These are phyloP conservation scores for Kodamaea kaohsiungensis DNA, from an alignment of 805 yeast genomes.

Conservation along the genomic window DNA sequence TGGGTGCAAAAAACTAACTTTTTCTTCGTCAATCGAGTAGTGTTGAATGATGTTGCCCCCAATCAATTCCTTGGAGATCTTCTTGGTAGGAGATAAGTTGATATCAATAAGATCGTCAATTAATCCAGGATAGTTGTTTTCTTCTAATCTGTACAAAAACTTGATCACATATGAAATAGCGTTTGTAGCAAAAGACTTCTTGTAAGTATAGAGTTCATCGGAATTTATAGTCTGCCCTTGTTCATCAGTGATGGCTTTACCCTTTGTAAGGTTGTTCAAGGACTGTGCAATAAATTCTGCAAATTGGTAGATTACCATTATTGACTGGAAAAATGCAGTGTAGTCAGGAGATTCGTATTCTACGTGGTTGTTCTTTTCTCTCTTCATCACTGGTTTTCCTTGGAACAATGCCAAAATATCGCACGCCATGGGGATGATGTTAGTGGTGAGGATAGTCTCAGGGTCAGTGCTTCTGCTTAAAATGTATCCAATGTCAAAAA, in stretches of 20 bases:
- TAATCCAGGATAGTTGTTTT: conserved; percentile 26
- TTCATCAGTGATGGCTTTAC: background rate
- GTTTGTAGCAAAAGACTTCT: conserved; percentile 18
- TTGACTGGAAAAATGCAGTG: conserved; percentile 65
- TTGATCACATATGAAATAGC: conserved; percentile 33
- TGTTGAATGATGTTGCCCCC: conserved; percentile 24
- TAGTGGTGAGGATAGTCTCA: conserved; percentile 43
- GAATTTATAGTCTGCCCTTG: background rate
- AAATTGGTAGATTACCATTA: conserved; percentile 66
- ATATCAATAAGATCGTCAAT: conserved; percentile 30
- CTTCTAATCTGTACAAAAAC: conserved; percentile 32
- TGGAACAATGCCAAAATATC: conserved; percentile 71
- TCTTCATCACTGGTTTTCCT: conserved; percentile 69
- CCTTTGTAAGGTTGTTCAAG: conserved; percentile 20
- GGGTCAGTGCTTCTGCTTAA: conserved; percentile 66
- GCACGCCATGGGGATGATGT: conserved; percentile 58
- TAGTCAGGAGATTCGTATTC: conserved; percentile 90
- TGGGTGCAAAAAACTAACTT: conserved; percentile 77
- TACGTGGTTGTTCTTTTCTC: conserved; percentile 81
- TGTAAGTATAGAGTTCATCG: conserved; percentile 8
- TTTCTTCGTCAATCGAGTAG: conserved; percentile 36
- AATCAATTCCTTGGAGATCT: conserved; percentile 22
- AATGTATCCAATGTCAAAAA: conserved; percentile 77
- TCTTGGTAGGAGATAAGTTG: conserved; percentile 15
- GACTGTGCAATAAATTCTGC: conserved; percentile 55